These are phyloP conservation scores for Trichoderma gamsii DNA, from an alignment of 495 filamentous ascomycete species.

Conservation along the genomic window DNA sequence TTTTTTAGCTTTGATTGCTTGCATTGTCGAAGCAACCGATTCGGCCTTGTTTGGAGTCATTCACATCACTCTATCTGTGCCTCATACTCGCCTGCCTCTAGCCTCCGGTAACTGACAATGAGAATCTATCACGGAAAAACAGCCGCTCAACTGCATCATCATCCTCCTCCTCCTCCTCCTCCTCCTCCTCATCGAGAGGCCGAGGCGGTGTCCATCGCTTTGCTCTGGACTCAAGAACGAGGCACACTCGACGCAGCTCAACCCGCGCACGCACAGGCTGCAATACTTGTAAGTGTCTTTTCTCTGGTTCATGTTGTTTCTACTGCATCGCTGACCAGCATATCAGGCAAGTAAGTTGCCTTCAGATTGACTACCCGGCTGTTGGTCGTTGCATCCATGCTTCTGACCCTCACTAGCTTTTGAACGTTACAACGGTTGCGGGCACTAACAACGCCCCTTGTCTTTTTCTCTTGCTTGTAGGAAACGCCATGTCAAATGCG, in stretches of 20 bases:
- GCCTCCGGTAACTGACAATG: neutral
- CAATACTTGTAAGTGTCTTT: conserved; percentile 9
- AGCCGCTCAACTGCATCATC: neutral
- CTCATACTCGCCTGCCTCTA: neutral
- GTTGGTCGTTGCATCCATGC: neutral
- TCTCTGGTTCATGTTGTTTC: no score
- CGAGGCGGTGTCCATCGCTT: conserved; percentile 8
- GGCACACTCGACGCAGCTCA: conserved; percentile 16
- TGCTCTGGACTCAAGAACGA: conserved; percentile 11
- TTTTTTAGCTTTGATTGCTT: neutral
- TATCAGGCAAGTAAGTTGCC: conserved; percentile 3
- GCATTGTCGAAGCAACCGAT: neutral
- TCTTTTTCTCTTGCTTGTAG: conserved; percentile 15
- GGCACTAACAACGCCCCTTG: neutral
- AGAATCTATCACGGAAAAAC: neutral
- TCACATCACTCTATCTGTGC: neutral
- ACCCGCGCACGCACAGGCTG: conserved; percentile 15
- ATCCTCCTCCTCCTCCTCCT: no score
- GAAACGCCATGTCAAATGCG: conserved; percentile 47
- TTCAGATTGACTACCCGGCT: neutral
- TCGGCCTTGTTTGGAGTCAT: neutral
- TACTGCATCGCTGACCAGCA: neutral
- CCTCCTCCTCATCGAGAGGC: neutral
- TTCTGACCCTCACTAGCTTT: neutral
- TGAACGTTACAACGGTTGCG: neutral